A percentile compares a stretch with the other conserved stretches of the same genome.
phyloP scores from a whole-genome alignment of 768 basidiomycete species.

The Auricularia sp. region DNA sequence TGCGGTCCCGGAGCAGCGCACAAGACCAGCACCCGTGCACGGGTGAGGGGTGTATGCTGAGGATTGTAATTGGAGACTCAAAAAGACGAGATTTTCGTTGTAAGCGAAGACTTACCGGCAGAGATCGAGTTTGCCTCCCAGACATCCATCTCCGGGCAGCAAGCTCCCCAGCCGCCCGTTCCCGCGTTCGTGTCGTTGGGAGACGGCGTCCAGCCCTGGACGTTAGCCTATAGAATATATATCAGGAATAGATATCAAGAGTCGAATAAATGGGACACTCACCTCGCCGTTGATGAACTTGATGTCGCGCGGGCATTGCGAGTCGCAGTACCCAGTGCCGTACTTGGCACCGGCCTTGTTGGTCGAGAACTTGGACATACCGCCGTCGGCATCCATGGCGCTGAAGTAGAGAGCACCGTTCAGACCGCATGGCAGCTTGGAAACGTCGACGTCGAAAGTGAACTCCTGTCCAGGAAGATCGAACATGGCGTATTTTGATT shows the following conservation, averaged over 20 bases:
- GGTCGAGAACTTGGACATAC: conserved; percentile 34
- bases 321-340: conserved; percentile 58
- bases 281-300: conserved; percentile 51
- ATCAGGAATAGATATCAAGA: too few species aligned
- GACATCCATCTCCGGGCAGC: conserved; percentile 51
- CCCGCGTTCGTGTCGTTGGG: conserved; percentile 36
- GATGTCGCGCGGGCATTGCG: conserved; percentile 48
- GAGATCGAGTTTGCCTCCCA: conserved; percentile 48
- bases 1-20: conserved; percentile 31
- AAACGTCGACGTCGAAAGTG: conserved; percentile 50
- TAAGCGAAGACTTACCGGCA: conserved; percentile 10
- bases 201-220: conserved; percentile 29
- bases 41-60: conserved; percentile 44
- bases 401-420: conserved; percentile 54
- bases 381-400: conserved; percentile 52
- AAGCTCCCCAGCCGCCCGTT: conserved; percentile 36
- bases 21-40: conserved; percentile 31
- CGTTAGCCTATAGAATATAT: conserved; percentile 31
- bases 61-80: neutral
- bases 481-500: conserved; percentile 37
- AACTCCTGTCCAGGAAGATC: conserved; percentile 47
- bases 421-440: conserved; percentile 46
- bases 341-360: conserved; percentile 53
- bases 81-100: neutral
- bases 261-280: conserved; percentile 5